Conservation (phyloP, 495 filamentous ascomycete genomes). For the Aspergillus panamensis region DNA sequence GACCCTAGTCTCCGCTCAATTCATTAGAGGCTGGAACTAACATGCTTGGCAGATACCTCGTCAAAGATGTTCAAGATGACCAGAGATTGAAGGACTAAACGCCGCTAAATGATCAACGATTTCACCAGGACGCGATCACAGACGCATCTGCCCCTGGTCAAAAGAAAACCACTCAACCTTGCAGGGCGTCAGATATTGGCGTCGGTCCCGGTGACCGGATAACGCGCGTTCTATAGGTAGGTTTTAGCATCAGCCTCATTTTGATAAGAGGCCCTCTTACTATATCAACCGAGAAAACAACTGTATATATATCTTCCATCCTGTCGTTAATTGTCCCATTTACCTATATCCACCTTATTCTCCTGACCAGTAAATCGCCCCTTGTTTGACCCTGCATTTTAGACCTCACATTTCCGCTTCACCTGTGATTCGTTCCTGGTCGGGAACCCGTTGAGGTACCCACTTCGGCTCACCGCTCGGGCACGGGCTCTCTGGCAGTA, state of each 20-base stretch:
- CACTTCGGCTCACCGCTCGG: slow-evolving; percentile 35
- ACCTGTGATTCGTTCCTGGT: slow-evolving; percentile 5
- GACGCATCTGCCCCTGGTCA: not conserved
- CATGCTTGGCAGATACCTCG: slow-evolving; percentile 57
- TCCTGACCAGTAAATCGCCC: too few species aligned
- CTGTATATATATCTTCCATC: not conserved
- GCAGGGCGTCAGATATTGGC: slow-evolving; percentile 10
- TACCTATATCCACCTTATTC: too few species aligned
- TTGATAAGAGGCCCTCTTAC: not conserved
- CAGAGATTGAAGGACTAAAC: slow-evolving; percentile 48
- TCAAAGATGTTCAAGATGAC: slow-evolving; percentile 75
- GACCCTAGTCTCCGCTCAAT: not conserved
- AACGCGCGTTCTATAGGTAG: not conserved
- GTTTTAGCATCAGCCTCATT: not conserved
- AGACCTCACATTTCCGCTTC: not conserved
- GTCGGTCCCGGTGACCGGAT: slow-evolving; percentile 19
- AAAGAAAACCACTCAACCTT: not conserved
- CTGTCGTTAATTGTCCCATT: too few species aligned
- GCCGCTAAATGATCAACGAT: not conserved
- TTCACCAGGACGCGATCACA: not conserved
- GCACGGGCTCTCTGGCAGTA: slow-evolving; percentile 1
- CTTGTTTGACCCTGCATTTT: not conserved
- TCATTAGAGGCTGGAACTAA: slow-evolving; percentile 5
- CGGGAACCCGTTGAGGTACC: slow-evolving; percentile 16
- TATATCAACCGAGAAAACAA: not conserved